These are phyloP conservation scores for Xylariales sp. DNA, from an alignment of 2,329 filamentous ascomycete species.

Conservation along the genomic window DNA sequence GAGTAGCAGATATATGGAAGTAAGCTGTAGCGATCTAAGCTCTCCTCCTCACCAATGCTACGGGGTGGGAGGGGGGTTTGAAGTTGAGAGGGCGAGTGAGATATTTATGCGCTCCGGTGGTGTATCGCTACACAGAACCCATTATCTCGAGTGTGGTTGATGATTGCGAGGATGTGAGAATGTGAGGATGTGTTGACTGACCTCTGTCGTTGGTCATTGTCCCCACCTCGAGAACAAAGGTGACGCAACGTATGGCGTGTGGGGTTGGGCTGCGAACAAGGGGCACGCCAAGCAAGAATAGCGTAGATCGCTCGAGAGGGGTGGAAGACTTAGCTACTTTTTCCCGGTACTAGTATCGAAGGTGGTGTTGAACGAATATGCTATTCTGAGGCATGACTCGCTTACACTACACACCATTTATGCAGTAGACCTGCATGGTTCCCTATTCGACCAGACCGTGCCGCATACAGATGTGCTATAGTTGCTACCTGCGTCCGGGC, in stretches of 20 bases:
- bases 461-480: slow-evolving; percentile 1
- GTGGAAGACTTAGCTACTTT: neutral
- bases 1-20: neutral
- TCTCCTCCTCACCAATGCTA: neutral
- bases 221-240: neutral
- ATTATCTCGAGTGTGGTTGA: neutral
- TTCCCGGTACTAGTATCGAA: slow-evolving; percentile 14
- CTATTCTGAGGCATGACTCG: slow-evolving; percentile 34
- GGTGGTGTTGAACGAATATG: neutral
- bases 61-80: neutral
- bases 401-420: slow-evolving; percentile 26
- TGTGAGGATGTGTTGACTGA: slow-evolving; percentile 2
- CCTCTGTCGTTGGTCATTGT: neutral
- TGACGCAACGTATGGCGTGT: slow-evolving; percentile 25
- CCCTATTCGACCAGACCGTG: slow-evolving; percentile 14
- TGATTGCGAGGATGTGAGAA: neutral
- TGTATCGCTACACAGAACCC: neutral
- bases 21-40: neutral
- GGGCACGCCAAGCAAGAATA: slow-evolving; percentile 19
- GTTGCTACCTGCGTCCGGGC: neutral
- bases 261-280: slow-evolving; percentile 14
- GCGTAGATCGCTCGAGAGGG: slow-evolving; percentile 22
- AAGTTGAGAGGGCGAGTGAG: slow-evolving; percentile 4
- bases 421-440: slow-evolving; percentile 29
- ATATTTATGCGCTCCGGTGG: slow-evolving; percentile 1